Conservation (phyloP, 768 basidiomycete species). For the Lactarius trivialis region DNA sequence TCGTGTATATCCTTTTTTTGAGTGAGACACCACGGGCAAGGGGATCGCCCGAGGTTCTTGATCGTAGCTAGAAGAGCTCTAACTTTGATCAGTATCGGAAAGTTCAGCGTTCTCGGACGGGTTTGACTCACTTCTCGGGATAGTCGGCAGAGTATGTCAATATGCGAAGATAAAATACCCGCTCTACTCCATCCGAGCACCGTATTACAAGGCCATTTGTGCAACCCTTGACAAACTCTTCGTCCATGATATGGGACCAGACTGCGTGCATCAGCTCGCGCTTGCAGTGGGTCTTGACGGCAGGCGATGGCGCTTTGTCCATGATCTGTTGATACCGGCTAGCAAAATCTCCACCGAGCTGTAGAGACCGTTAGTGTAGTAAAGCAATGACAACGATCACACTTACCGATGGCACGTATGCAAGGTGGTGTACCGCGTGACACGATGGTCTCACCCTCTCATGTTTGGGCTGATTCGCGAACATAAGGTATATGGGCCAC, state of each 20-base stretch:
- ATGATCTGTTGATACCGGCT: not conserved
- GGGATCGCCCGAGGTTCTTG: not conserved
- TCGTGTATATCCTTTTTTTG: not conserved
- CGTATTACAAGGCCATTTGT: not conserved
- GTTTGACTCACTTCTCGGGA: slow-evolving; percentile 25
- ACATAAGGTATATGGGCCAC: not conserved
- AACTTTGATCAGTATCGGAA: no score
- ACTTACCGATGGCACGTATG: not conserved
- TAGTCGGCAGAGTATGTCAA: slow-evolving; percentile 26
- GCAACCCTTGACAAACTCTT: slow-evolving; percentile 25
- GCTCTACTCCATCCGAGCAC: slow-evolving; percentile 23
- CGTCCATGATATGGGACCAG: slow-evolving; percentile 22
- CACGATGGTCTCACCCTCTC: not conserved
- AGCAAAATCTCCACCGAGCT: not conserved
- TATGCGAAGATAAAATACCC: slow-evolving; percentile 25
- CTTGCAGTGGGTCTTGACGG: slow-evolving; percentile 21
- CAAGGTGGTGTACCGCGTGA: not conserved
- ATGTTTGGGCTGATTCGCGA: not conserved
- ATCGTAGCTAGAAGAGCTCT: slow-evolving; percentile 23
- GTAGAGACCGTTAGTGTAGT: not conserved
- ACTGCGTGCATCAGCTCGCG: slow-evolving; percentile 26
- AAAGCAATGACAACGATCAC: not conserved
- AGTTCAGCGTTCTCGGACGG: no score
- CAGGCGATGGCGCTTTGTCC: not conserved
- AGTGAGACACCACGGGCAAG: not conserved